Evolutionary conservation across 345 rosid genomes (phyloP).

Genomic region (Cardiospermum halicacabum): DNA sequence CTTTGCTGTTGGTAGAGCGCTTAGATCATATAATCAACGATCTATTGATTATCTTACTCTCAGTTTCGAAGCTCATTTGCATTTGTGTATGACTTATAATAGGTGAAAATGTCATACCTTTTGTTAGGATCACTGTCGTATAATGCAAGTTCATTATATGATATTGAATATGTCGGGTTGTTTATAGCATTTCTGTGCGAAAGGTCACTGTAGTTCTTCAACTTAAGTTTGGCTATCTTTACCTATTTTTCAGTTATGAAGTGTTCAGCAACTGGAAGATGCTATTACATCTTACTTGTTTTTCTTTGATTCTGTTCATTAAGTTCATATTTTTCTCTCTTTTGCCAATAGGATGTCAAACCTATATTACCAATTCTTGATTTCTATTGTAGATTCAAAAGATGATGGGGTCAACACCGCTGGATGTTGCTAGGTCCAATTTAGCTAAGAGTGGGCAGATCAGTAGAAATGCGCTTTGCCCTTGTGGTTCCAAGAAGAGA

Average conservation of each 20-base stretch:
- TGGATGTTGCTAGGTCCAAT: slow-evolving; percentile 80
- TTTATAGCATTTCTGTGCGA: not conserved
- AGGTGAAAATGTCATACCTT: not conserved
- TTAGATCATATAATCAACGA: not conserved
- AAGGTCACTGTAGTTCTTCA: not conserved
- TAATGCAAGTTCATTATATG: not conserved
- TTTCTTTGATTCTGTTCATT: not conserved
- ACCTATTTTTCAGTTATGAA: not conserved
- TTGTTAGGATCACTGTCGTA: not conserved
- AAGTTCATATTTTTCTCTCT: not conserved
- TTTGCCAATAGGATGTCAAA: not conserved
- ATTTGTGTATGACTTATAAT: not conserved
- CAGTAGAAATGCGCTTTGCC: slow-evolving; percentile 90
- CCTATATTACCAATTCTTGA: not conserved
- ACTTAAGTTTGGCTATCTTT: not conserved
- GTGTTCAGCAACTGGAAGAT: not conserved
- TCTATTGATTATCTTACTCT: not conserved
- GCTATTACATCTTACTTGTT: not conserved
- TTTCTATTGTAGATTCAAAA: slow-evolving; percentile 60
- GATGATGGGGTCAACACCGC: slow-evolving; percentile 81
- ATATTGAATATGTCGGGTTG: not conserved
- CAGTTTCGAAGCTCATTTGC: not conserved
- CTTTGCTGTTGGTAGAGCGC: not conserved
- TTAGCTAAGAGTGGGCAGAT: slow-evolving; percentile 87
- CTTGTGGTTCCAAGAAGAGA: slow-evolving; percentile 96